Percentiles rank a stretch among this genome's conserved stretches.
Conservation (phyloP, 1,139 yeast genomes). For the Kodamaea sp. region DNA sequence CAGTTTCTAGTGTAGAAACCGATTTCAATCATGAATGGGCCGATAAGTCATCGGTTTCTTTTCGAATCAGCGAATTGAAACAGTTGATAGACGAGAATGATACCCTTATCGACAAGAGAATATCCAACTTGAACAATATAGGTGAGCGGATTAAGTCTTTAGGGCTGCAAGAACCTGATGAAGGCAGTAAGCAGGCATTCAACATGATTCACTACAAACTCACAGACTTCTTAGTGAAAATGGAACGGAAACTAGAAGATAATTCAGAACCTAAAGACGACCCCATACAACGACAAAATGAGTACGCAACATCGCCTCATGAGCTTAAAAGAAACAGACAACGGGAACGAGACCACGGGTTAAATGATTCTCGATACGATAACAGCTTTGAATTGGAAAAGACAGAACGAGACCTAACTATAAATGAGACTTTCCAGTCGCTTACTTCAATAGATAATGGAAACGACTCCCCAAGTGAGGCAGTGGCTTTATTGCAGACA, state of each 20-base stretch:
- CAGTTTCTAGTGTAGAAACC: constrained; percentile 1
- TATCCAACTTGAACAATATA: constrained; percentile 8
- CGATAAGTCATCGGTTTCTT: not conserved
- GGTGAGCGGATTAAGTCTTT: constrained; percentile 3
- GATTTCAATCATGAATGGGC: not conserved
- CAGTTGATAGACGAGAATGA: constrained; percentile 14
- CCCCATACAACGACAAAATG: not conserved
- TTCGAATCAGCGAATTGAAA: constrained; percentile 14
- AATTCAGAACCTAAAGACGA: constrained; percentile 3
- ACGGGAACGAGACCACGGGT: constrained; percentile 1
- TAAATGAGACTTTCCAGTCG: constrained; percentile 18
- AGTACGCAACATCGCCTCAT: constrained; percentile 6
- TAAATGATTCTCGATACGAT: constrained; percentile 5
- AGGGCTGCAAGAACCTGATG: not conserved
- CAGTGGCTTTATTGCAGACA: constrained; percentile 13
- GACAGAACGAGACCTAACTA: constrained; percentile 14
- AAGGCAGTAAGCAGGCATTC: constrained; percentile 1
- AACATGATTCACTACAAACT: constrained; percentile 7
- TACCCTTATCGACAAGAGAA: constrained; percentile 10
- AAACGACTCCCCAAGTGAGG: constrained; percentile 11
- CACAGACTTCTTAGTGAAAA: constrained; percentile 9
- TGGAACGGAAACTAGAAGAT: constrained; percentile 5
- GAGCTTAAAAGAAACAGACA: not conserved
- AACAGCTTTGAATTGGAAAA: constrained; percentile 8
- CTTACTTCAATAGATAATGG: constrained; percentile 14